phyloP scores from a whole-genome alignment of 306 rosid species.

The Vigna angularis region DNA sequence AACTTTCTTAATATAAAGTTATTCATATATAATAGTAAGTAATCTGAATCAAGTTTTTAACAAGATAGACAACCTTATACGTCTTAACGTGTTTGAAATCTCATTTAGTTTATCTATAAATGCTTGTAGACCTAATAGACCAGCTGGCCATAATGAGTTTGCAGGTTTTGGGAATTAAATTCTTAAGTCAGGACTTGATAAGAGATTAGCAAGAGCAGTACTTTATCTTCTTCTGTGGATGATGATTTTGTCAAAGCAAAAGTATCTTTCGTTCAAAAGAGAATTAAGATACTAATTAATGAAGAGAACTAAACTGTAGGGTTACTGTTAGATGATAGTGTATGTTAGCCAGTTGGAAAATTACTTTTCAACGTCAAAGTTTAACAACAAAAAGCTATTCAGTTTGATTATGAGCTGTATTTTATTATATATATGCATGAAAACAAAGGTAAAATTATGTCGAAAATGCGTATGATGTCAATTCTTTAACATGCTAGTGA shows the following conservation, averaged over 20 bases:
- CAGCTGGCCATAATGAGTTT: neutral
- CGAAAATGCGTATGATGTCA: neutral
- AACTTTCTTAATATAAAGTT: neutral
- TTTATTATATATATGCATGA: neutral
- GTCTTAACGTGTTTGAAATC: neutral
- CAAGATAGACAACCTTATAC: neutral
- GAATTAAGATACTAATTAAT: neutral
- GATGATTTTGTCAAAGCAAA: conserved; percentile 14
- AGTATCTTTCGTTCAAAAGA: neutral
- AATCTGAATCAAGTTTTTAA: neutral
- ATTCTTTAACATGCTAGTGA: neutral
- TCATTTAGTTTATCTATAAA: neutral
- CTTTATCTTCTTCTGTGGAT: conserved; percentile 5
- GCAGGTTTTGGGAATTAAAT: neutral
- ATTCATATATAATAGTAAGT: neutral
- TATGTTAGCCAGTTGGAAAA: neutral
- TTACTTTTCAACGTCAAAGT: neutral
- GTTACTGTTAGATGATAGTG: neutral
- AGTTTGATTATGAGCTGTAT: neutral
- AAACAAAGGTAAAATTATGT: neutral
- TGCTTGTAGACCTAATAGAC: neutral
- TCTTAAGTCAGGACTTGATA: neutral
- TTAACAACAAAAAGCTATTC: neutral
- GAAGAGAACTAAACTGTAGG: neutral
- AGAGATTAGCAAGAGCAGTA: neutral